Evolutionary conservation across 2,329 filamentous ascomycete genomes (phyloP), one percentile per base, ranked within the genome.

Genomic region (Neonectria hederae): DNA sequence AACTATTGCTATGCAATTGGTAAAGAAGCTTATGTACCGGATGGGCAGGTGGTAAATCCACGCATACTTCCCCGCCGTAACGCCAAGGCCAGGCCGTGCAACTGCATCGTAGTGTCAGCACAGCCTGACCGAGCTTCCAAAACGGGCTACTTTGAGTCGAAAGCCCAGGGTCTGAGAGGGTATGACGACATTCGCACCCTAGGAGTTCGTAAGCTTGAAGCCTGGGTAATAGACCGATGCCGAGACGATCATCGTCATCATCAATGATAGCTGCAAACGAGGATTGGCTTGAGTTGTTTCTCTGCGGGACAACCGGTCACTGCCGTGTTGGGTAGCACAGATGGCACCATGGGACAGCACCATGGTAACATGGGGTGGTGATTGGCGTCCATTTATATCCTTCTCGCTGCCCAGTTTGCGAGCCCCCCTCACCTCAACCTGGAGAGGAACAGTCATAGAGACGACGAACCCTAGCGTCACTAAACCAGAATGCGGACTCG

Each of bases 121-220:
- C 17, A 54, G n/a, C 11, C 40, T 28, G 8, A 28, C 21, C 7
- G 53, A 55, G 53, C 32, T 28, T 28, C 24, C 53, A 38, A 26
- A 55, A 42, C 38, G 17, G 24, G 38, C 53, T 28, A 38, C 30
- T 17, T 13, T 40, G 30, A 30, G 32, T n/a, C 7, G 5, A 49
- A 19, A 13, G n/a, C 26, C 24, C 38, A 9, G n/a, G 38, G 17
- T n/a, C 11, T 11, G 21, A 19, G 38, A 28, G 26, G 59, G 28
- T 45, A 72, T 72, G 69, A 72, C 63, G 69, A 69, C 69, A 72
- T 60, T 38, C 59, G 54, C 9, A 65, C 58, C 61, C 69, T 19
- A 57, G 42, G 24, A 35, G 38, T 30, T 54, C 32, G 69, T 69
- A 67, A 67, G 69, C 68, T 67, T 54, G 69, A 55, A 17, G 52